Evolutionary conservation across 768 basidiomycete species (phyloP).

Genomic region (Boletus barrowsii): DNA sequence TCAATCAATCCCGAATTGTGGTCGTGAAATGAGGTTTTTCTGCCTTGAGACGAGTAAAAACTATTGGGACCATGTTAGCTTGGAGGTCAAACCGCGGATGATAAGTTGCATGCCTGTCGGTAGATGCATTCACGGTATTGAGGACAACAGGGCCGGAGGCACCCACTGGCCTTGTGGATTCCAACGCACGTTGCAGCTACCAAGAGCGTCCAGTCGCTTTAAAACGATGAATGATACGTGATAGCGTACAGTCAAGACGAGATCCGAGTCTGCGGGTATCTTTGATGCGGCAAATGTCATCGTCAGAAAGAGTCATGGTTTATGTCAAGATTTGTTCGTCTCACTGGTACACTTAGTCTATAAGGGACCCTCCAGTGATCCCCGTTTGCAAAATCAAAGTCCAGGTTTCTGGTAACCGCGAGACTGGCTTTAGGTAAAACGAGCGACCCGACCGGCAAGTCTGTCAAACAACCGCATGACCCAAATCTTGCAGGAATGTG

Average conservation of each 20-base stretch:
- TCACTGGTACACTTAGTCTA: slow-evolving; percentile 63
- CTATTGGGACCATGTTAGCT: slow-evolving; percentile 34
- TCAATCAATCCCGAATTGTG: slow-evolving; percentile 64
- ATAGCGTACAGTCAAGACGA: slow-evolving; percentile 48
- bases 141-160: slow-evolving; percentile 38
- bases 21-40: slow-evolving; percentile 78
- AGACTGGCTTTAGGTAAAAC: slow-evolving; percentile 67
- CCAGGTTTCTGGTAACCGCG: slow-evolving; percentile 70
- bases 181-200: slow-evolving; percentile 48
- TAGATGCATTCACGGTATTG: slow-evolving; percentile 66
- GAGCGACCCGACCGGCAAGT: slow-evolving; percentile 73
- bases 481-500: slow-evolving; percentile 52
- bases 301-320: slow-evolving; percentile 1
- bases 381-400: slow-evolving; percentile 64
- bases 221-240: background rate
- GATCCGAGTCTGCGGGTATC: slow-evolving; percentile 57
- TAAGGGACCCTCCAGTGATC: slow-evolving; percentile 48
- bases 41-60: slow-evolving; percentile 85
- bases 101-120: slow-evolving; percentile 57
- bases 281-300: slow-evolving; percentile 20
- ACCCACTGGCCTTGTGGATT: slow-evolving; percentile 41
- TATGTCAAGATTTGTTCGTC: slow-evolving; percentile 1
- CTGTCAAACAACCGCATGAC: slow-evolving; percentile 70
- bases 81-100: background rate
- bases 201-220: slow-evolving; percentile 5